Evolutionary conservation across 23 red algal species (phyloP).

Genomic region (Gracilaria gracilis): DNA sequence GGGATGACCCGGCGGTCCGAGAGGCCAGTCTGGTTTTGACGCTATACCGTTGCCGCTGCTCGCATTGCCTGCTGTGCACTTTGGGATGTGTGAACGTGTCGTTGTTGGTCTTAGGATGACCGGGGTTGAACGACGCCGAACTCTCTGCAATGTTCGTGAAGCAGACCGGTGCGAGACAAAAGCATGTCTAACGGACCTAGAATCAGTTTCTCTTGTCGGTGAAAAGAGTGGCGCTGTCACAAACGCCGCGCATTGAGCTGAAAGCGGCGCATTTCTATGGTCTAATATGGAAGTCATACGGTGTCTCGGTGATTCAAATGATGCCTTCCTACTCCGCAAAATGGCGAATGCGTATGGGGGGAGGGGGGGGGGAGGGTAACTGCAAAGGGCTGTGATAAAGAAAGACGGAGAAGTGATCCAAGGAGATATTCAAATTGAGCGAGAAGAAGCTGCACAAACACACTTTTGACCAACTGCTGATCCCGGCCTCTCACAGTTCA

Average conservation of each 20-base stretch:
- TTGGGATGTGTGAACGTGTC: not conserved
- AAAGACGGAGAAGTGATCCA: too few species aligned
- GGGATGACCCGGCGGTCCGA: constrained; percentile 48
- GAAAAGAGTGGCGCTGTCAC: not conserved
- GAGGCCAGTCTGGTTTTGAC: constrained; percentile 18
- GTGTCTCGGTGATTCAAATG: not conserved
- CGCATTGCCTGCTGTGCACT: not conserved
- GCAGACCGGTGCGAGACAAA: not conserved
- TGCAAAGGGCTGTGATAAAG: not conserved
- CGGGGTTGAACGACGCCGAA: not conserved
- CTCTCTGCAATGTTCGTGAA: not conserved
- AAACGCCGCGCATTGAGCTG: not conserved
- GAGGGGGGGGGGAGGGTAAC: too few species aligned
- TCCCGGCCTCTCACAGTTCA: too few species aligned
- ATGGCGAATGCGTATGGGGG: not conserved
- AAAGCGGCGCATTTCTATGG: not conserved
- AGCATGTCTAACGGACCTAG: not conserved
- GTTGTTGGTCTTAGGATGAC: not conserved
- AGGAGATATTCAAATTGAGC: too few species aligned
- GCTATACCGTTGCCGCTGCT: constrained; percentile 18
- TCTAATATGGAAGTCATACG: not conserved
- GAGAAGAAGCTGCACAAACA: too few species aligned
- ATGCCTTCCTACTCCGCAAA: not conserved
- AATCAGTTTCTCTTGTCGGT: not conserved
- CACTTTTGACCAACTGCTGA: too few species aligned